These are phyloP conservation scores for Cinnamomum micranthum DNA, from an alignment of 164 flowering plant genomes.

Conservation along the genomic window DNA sequence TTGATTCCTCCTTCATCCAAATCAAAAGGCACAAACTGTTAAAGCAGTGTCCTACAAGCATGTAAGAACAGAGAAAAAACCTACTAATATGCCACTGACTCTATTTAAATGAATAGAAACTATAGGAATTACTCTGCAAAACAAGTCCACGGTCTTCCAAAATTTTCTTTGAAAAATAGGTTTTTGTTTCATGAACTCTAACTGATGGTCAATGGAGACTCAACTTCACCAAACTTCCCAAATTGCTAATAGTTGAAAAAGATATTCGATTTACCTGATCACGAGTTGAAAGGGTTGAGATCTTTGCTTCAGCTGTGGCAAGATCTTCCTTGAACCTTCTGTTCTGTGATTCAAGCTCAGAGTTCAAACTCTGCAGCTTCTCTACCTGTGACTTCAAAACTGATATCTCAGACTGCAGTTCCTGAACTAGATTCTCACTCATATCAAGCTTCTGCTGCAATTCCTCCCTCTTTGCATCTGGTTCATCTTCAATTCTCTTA, in stretches of 20 bases:
- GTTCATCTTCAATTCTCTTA: constrained; percentile 25
- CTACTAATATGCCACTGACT: no score
- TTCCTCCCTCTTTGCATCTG: constrained; percentile 28
- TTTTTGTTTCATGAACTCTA: neutral
- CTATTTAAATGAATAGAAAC: neutral
- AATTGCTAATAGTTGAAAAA: neutral
- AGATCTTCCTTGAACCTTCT: constrained; percentile 38
- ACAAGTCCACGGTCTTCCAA: neutral
- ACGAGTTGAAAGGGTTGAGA: constrained; percentile 24
- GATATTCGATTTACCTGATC: constrained; percentile 28
- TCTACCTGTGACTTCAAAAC: constrained; percentile 40
- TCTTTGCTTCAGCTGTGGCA: constrained; percentile 43
- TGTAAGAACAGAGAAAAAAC: neutral
- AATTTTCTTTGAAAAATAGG: neutral
- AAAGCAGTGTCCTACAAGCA: no score
- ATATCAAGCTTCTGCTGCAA: constrained; percentile 32
- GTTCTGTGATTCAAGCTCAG: constrained; percentile 46
- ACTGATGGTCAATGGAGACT: no score
- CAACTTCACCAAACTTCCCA: no score
- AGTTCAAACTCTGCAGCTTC: constrained; percentile 37
- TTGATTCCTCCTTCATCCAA: constrained; percentile 26
- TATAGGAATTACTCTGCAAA: neutral
- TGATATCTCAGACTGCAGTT: constrained; percentile 42
- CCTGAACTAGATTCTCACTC: constrained; percentile 38
- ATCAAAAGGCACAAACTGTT: neutral